A percentile compares a stretch with the other conserved stretches of the same genome.
Conservation (phyloP, 1,284 basidiomycete species). For the Anthracocystis setariae region DNA sequence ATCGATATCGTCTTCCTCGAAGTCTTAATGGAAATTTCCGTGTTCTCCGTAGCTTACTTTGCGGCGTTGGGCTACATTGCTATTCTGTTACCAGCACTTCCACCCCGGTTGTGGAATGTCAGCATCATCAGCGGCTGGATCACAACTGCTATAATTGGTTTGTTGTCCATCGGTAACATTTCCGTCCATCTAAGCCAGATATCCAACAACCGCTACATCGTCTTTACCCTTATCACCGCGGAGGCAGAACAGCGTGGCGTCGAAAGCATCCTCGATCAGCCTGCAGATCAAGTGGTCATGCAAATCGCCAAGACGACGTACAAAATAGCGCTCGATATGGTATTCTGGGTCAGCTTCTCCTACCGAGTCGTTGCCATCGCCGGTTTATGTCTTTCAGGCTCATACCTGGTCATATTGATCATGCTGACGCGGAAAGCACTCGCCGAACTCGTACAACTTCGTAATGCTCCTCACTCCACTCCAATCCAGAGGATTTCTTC, state of each 20-base stretch:
- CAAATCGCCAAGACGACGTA: slow-evolving; percentile 4
- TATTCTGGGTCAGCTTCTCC: slow-evolving; percentile 8
- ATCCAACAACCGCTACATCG: not conserved
- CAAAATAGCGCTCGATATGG: slow-evolving; percentile 1
- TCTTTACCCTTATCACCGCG: not conserved
- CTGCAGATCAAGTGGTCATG: not conserved
- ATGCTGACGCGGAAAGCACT: slow-evolving; percentile 13
- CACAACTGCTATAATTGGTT: not conserved
- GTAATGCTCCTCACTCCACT: not conserved
- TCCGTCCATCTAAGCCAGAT: slow-evolving; percentile 3
- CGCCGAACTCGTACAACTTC: slow-evolving; percentile 18
- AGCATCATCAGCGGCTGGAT: slow-evolving; percentile 3
- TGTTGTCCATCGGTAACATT: not conserved
- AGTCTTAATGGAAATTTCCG: slow-evolving; percentile 4
- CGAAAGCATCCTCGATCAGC: not conserved
- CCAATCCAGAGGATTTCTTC: not conserved
- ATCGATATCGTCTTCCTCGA: slow-evolving; percentile 14
- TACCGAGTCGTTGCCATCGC: slow-evolving; percentile 11
- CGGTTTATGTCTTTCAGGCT: not conserved
- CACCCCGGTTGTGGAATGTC: slow-evolving; percentile 28
- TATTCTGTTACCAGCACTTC: slow-evolving; percentile 22
- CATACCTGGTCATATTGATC: slow-evolving; percentile 15
- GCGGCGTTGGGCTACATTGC: slow-evolving; percentile 36
- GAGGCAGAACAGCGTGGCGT: not conserved
- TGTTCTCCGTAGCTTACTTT: slow-evolving; percentile 31